Evolutionary conservation across 192 early-diverging fungal genomes (phyloP).

Genomic region (Coemansia furcata): DNA sequence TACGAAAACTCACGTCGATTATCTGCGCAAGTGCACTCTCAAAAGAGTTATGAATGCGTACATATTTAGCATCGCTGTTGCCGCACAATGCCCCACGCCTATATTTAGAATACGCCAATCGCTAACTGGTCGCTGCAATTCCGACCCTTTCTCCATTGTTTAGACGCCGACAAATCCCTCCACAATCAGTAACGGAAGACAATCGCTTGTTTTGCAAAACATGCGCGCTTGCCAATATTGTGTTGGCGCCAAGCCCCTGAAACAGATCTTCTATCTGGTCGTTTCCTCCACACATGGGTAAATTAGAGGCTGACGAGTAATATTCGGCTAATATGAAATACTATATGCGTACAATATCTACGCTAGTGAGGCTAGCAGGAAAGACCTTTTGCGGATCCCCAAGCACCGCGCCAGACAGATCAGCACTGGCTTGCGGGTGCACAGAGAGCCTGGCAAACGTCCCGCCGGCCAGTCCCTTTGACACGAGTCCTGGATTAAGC

Average conservation of each 20-base stretch:
- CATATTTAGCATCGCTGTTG: background rate
- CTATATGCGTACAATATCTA: conserved; percentile 41
- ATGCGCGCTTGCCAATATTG: background rate
- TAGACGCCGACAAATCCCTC: background rate
- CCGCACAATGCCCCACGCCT: conserved; percentile 1
- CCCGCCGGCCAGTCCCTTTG: conserved; percentile 70
- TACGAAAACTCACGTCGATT: background rate
- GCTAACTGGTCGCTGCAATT: background rate
- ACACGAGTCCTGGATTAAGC: conserved; percentile 80
- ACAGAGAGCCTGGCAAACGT: conserved; percentile 79
- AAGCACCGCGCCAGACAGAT: conserved; percentile 5
- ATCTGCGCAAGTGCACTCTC: background rate
- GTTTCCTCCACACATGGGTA: background rate
- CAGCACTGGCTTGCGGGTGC: conserved; percentile 50
- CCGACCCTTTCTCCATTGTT: background rate
- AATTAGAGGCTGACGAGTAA: background rate
- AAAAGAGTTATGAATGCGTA: background rate
- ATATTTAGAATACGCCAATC: background rate
- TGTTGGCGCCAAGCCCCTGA: background rate
- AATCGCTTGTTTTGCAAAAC: background rate
- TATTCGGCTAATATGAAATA: background rate
- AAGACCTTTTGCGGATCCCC: conserved; percentile 9
- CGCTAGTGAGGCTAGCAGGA: conserved; percentile 35
- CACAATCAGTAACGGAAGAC: too few relatives aligned
- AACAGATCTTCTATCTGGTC: background rate